phyloP scores from a whole-genome alignment of 192 early-diverging fungal genomes.

The Coemansia sp. region DNA sequence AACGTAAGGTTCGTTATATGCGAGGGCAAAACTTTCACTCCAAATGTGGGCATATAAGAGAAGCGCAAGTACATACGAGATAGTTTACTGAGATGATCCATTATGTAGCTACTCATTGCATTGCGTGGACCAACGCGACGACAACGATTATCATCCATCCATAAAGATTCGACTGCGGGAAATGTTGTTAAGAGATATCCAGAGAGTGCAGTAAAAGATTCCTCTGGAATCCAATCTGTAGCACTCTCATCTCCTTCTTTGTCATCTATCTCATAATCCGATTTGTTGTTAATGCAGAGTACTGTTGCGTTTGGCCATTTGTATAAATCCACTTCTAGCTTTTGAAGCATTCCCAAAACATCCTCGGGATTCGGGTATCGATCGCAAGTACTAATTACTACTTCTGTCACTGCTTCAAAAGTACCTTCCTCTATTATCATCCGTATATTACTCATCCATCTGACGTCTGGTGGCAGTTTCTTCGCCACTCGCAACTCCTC shows the following conservation, averaged over 20 bases:
- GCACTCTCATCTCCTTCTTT: constrained; percentile 1
- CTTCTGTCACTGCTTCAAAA: constrained; percentile 8
- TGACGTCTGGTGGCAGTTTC: constrained; percentile 13
- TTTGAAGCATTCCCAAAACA: constrained; percentile 19
- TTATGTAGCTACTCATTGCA: constrained; percentile 29
- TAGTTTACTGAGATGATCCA: constrained; percentile 15
- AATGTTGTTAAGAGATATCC: constrained; percentile 13
- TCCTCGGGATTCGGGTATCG: constrained; percentile 31
- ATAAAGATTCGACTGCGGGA: constrained; percentile 18
- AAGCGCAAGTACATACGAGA: constrained; percentile 20
- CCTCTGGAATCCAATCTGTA: constrained; percentile 33
- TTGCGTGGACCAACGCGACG: constrained; percentile 26
- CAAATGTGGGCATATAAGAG: constrained; percentile 36
- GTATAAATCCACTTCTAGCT: constrained; percentile 15
- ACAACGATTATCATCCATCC: constrained; percentile 33
- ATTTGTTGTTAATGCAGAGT: constrained; percentile 20
- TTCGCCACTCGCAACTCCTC: constrained; percentile 24
- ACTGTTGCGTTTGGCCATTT: constrained; percentile 11
- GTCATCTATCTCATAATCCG: constrained; percentile 35
- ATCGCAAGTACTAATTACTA: constrained; percentile 21
- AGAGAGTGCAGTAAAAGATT: constrained; percentile 20
- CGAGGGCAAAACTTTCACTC: constrained; percentile 33
- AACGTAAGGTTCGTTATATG: constrained; percentile 42
- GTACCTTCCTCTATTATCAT: background rate
- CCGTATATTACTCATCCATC: constrained; percentile 28